Evolutionary conservation across 768 basidiomycete genomes (phyloP).

Genomic region (Termitomyces sp.): DNA sequence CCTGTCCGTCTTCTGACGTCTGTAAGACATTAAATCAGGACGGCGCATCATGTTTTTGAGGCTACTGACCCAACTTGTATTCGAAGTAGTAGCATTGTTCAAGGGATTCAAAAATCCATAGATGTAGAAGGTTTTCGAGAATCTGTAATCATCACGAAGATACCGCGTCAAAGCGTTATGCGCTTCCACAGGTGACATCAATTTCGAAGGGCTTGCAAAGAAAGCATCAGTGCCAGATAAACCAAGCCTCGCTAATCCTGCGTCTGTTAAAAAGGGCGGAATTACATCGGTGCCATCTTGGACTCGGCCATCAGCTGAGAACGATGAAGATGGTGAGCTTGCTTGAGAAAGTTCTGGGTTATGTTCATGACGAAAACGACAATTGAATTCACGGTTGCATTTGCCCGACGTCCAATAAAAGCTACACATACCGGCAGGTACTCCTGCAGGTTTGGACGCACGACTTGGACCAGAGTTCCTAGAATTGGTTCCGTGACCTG

Average conservation of each 20-base stretch:
- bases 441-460: not conserved
- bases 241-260: conserved; percentile 37
- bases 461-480: conserved; percentile 3
- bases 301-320: not conserved
- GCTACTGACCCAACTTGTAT: conserved; percentile 33
- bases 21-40: conserved; percentile 13
- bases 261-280: conserved; percentile 38
- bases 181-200: conserved; percentile 38
- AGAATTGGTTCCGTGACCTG: conserved; percentile 3
- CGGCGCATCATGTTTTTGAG: not conserved
- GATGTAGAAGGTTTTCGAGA: conserved; percentile 32
- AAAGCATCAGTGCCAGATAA: conserved; percentile 38
- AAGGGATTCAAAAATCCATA: conserved; percentile 39
- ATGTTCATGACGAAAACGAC: conserved; percentile 33
- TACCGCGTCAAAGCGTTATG: conserved; percentile 40
- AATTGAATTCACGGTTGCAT: conserved; percentile 42
- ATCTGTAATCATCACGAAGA: conserved; percentile 37
- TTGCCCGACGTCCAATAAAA: conserved; percentile 42
- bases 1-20: conserved; percentile 48
- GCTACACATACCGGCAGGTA: conserved; percentile 35
- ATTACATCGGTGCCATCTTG: conserved; percentile 18
- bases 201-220: conserved; percentile 25
- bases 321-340: not conserved
- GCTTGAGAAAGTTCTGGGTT: conserved; percentile 2
- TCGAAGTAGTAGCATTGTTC: conserved; percentile 31